Evolutionary conservation across 352 stramenopile genomes (phyloP).

Genomic region (Globisporangium cylindrosporum): DNA sequence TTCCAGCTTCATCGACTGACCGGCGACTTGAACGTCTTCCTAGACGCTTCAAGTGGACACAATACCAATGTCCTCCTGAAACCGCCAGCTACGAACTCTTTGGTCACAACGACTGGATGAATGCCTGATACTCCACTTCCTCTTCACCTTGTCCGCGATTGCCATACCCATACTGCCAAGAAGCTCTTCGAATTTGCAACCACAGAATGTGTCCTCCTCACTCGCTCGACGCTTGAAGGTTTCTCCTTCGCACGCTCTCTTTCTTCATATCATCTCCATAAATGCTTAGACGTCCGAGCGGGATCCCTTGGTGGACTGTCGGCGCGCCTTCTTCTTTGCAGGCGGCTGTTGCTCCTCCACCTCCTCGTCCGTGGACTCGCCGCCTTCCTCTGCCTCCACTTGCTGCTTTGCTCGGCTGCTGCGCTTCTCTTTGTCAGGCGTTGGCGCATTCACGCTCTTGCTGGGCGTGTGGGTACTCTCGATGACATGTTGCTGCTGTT

Average conservation of each 20-base stretch:
- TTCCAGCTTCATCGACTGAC: neutral
- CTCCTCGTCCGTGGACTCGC: neutral
- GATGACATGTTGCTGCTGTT: neutral
- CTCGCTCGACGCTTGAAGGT: neutral
- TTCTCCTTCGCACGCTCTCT: neutral
- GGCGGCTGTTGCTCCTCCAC: neutral
- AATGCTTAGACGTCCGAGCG: constrained; percentile 3
- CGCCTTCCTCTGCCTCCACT: neutral
- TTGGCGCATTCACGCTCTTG: neutral
- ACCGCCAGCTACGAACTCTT: neutral
- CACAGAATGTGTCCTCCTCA: neutral
- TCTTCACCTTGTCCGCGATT: neutral
- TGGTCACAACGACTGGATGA: neutral
- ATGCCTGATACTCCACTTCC: neutral
- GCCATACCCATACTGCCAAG: neutral
- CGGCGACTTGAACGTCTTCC: neutral
- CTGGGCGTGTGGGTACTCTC: neutral
- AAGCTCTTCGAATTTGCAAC: neutral
- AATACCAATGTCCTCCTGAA: neutral
- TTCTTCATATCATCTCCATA: neutral
- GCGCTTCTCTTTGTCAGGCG: neutral
- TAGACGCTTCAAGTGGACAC: neutral
- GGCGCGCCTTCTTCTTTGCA: neutral
- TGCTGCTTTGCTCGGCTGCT: neutral
- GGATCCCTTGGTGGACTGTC: constrained; percentile 1